Conservation (phyloP, 1,284 basidiomycete genomes). For the Schizophyllum commune region DNA sequence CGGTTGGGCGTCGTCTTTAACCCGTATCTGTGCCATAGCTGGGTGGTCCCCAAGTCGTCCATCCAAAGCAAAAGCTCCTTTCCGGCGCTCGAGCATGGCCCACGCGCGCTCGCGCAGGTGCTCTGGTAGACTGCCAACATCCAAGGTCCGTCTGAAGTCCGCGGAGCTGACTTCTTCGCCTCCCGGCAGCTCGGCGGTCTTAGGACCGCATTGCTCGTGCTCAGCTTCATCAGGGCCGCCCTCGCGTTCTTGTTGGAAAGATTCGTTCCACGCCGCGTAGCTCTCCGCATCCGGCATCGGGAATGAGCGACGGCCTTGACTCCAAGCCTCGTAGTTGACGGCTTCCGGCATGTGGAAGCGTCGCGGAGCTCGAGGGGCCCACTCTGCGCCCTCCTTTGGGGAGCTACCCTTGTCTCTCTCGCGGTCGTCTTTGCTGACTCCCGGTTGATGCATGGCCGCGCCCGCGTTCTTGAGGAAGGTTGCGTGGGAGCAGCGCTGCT, state of each 20-base stretch:
- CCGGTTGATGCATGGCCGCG: too few species aligned
- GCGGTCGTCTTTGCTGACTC: too few species aligned
- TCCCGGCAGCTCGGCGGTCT: constrained; percentile 11
- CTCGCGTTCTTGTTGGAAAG: neutral
- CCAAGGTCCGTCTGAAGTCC: constrained; percentile 6
- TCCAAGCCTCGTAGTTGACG: neutral
- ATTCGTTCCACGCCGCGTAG: neutral
- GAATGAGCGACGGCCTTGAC: neutral
- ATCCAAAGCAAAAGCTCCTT: constrained; percentile 19
- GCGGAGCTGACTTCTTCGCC: constrained; percentile 2
- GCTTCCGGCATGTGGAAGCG: neutral
- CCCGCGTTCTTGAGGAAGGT: neutral
- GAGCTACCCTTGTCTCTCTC: too few species aligned
- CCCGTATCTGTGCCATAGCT: constrained; percentile 13
- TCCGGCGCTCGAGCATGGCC: constrained; percentile 8
- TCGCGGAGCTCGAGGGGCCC: neutral
- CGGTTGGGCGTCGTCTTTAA: constrained; percentile 11
- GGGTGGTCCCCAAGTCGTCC: constrained; percentile 16
- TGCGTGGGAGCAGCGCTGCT: neutral
- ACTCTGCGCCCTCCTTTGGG: too few species aligned
- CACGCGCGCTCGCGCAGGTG: constrained; percentile 1
- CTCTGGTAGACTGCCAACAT: constrained; percentile 8
- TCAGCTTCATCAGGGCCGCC: neutral
- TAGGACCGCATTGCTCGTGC: constrained; percentile 10
- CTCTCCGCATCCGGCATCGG: neutral